These are phyloP conservation scores for Chrysopogon serrulatus DNA, from an alignment of 176 grass and related monocot genomes.

Conservation along the genomic window DNA sequence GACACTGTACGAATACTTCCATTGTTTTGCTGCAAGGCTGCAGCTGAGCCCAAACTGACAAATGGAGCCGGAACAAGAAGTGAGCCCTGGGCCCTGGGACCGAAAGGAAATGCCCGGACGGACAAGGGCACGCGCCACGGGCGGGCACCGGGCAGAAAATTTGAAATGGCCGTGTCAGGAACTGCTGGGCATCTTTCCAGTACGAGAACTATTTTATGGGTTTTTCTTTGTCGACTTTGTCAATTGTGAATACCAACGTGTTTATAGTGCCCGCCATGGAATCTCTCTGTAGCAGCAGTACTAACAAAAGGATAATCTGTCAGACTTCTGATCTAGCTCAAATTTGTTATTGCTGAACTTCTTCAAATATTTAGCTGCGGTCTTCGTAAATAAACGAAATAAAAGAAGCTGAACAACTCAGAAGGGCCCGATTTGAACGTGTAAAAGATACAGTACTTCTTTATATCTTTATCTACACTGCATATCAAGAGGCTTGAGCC, in stretches of 20 bases:
- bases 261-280: constrained; percentile 1
- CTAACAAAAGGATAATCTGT: background rate
- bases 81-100: background rate
- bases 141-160: background rate
- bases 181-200: background rate
- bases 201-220: background rate
- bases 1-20: too few relatives aligned
- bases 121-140: background rate
- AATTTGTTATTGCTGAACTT: background rate
- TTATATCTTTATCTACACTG: too few relatives aligned
- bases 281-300: background rate
- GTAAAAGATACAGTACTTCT: background rate
- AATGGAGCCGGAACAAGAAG: background rate
- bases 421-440: background rate
- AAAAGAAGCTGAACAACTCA: background rate
- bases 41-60: background rate
- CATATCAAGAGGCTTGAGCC: too few relatives aligned
- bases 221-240: background rate
- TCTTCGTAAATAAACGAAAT: background rate
- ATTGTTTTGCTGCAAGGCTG: background rate
- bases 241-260: background rate
- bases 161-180: constrained; percentile 16
- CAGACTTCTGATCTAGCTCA: background rate
- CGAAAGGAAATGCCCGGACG: background rate
- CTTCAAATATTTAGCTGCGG: background rate